phyloP scores from a whole-genome alignment of 176 grass and related monocot species.

The Hyparrhenia diplandra region DNA sequence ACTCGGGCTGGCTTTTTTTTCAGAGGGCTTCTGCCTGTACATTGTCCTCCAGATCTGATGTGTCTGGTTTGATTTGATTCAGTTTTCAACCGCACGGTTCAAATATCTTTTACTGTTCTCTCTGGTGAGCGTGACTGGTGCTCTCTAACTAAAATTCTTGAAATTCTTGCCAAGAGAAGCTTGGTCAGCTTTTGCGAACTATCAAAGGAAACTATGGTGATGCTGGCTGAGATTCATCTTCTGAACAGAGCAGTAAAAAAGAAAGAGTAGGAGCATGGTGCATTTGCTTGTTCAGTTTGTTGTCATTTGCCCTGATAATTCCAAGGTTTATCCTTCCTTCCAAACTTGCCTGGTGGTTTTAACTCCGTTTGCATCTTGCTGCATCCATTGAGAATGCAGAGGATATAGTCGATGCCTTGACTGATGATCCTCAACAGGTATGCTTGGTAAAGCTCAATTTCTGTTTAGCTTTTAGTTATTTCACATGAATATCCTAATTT shows the following conservation, averaged over 20 bases:
- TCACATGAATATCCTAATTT: background rate
- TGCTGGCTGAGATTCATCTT: constrained; percentile 72
- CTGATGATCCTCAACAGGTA: constrained; percentile 90
- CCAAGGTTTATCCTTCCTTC: constrained; percentile 58
- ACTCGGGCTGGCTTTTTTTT: constrained; percentile 98
- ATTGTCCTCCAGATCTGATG: constrained; percentile 11
- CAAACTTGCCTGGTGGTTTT: constrained; percentile 63
- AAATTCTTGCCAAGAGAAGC: constrained; percentile 77
- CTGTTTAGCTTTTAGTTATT: background rate
- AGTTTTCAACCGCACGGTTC: constrained; percentile 73
- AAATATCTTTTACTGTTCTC: constrained; percentile 79
- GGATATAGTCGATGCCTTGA: constrained; percentile 86
- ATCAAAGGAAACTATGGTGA: constrained; percentile 66
- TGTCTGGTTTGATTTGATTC: constrained; percentile 35
- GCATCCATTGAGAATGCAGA: constrained; percentile 60
- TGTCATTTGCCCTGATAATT: constrained; percentile 49
- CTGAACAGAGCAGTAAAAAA: constrained; percentile 92
- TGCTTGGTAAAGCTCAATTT: background rate
- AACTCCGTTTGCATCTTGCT: constrained; percentile 83
- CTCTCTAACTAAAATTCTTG: constrained; percentile 70
- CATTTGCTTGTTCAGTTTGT: constrained; percentile 72
- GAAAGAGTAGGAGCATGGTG: constrained; percentile 77
- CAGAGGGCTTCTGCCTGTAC: constrained; percentile 50
- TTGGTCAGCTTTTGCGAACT: constrained; percentile 39
- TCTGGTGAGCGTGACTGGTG: constrained; percentile 89